phyloP scores from a whole-genome alignment of 164 flowering plant genomes.

The Vitis rotundifolia region DNA sequence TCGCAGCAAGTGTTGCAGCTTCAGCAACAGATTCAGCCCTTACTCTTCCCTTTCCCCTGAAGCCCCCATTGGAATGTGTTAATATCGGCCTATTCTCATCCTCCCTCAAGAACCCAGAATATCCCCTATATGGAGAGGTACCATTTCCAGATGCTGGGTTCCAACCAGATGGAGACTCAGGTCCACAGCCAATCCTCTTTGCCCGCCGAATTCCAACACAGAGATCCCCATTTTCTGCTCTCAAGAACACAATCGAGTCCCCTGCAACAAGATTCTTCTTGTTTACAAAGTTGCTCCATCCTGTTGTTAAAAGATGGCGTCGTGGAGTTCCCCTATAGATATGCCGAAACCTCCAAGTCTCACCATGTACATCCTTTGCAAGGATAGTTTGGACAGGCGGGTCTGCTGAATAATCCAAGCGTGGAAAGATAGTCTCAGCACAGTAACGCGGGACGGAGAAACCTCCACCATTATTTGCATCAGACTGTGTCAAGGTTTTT shows the following conservation, averaged over 20 bases:
- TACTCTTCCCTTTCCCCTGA: constrained; percentile 27
- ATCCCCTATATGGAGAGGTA: constrained; percentile 29
- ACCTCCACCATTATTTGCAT: constrained; percentile 65
- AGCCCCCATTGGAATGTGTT: constrained; percentile 15
- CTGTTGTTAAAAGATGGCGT: constrained; percentile 58
- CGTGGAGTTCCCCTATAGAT: constrained; percentile 64
- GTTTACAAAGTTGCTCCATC: constrained; percentile 70
- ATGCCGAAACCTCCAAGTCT: constrained; percentile 60
- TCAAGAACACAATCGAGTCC: constrained; percentile 62
- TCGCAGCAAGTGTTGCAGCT: constrained; percentile 47
- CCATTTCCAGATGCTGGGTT: constrained; percentile 22
- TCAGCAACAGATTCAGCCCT: constrained; percentile 45
- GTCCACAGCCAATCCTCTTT: constrained; percentile 46
- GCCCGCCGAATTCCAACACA: constrained; percentile 57
- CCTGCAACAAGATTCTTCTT: constrained; percentile 68
- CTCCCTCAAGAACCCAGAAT: constrained; percentile 27
- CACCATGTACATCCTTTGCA: constrained; percentile 63
- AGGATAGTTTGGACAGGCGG: constrained; percentile 61
- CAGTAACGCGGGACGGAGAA: constrained; percentile 65
- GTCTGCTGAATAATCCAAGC: constrained; percentile 50
- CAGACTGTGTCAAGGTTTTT: constrained; percentile 64
- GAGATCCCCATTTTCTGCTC: constrained; percentile 59
- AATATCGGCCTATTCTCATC: constrained; percentile 23
- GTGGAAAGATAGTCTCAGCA: constrained; percentile 61
- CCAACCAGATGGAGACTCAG: constrained; percentile 41